Conservation (phyloP, 1,139 yeast species). For the Pichia sp. region DNA sequence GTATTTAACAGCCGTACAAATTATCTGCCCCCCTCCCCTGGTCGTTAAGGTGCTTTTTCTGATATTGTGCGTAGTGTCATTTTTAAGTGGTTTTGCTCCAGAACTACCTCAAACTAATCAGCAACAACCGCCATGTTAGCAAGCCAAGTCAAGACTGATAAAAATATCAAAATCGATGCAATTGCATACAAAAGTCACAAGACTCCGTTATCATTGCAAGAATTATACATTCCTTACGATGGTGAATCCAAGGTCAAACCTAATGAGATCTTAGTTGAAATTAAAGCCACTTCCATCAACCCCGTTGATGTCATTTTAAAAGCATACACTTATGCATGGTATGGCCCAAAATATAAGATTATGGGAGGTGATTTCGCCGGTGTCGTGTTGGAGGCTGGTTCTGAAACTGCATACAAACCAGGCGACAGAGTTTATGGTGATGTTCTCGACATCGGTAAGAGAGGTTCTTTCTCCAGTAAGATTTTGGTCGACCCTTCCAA, state of each 20-base stretch:
- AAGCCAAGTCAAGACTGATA: not conserved
- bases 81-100: too few relatives aligned
- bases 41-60: too few relatives aligned
- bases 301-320: conserved; percentile 56
- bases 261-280: conserved; percentile 49
- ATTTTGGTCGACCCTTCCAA: conserved; percentile 36
- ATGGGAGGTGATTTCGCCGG: conserved; percentile 70
- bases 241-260: conserved; percentile 26
- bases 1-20: too few relatives aligned
- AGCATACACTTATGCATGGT: conserved; percentile 21
- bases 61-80: too few relatives aligned
- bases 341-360: conserved; percentile 31
- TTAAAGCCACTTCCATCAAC: conserved; percentile 53
- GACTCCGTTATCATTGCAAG: conserved; percentile 14
- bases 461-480: conserved; percentile 47
- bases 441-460: conserved; percentile 35
- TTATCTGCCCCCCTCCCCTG: too few relatives aligned
- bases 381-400: conserved; percentile 51
- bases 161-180: conserved; percentile 8
- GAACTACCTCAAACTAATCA: too few relatives aligned
- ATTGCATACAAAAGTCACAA: conserved; percentile 14
- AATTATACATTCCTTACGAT: conserved; percentile 10
- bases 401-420: conserved; percentile 29
- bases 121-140: not conserved
- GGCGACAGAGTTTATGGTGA: conserved; percentile 68